phyloP scores from a whole-genome alignment of 2,329 filamentous ascomycete species.

The Chaetomium olivaceum region DNA sequence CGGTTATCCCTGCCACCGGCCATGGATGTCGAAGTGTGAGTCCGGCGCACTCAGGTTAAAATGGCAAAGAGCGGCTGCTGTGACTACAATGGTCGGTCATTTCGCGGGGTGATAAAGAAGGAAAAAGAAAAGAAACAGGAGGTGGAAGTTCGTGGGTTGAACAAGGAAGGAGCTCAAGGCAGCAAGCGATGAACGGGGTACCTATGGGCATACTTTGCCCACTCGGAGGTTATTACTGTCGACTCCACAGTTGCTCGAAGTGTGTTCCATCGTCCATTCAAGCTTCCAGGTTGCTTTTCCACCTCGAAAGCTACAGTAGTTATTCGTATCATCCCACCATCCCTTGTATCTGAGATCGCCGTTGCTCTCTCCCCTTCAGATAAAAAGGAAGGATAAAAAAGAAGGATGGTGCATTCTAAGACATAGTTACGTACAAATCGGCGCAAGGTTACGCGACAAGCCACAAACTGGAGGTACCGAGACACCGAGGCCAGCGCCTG shows the following conservation, averaged over 20 bases:
- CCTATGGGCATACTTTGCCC: too few relatives aligned
- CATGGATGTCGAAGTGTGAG: not conserved
- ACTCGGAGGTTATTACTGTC: not conserved
- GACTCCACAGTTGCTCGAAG: not conserved
- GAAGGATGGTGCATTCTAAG: too few relatives aligned
- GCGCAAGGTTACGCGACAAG: too few relatives aligned
- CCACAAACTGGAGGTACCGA: not conserved
- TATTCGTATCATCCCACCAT: not conserved
- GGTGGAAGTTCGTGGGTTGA: not conserved
- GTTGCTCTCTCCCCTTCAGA: not conserved
- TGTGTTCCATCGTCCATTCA: too few relatives aligned
- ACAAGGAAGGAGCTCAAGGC: slow-evolving; percentile 3
- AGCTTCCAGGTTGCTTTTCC: not conserved
- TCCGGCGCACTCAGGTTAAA: not conserved
- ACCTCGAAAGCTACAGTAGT: not conserved
- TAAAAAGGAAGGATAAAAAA: too few relatives aligned
- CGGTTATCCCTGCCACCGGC: not conserved
- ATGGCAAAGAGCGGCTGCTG: not conserved
- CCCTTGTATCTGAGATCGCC: not conserved
- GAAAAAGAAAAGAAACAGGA: not conserved
- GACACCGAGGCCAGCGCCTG: not conserved
- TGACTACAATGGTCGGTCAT: not conserved
- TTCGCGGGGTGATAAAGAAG: not conserved
- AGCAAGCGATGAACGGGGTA: not conserved
- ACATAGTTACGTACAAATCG: not conserved